Conservation (phyloP, 768 basidiomycete genomes). For the Leucosporidium creatinivorum region DNA sequence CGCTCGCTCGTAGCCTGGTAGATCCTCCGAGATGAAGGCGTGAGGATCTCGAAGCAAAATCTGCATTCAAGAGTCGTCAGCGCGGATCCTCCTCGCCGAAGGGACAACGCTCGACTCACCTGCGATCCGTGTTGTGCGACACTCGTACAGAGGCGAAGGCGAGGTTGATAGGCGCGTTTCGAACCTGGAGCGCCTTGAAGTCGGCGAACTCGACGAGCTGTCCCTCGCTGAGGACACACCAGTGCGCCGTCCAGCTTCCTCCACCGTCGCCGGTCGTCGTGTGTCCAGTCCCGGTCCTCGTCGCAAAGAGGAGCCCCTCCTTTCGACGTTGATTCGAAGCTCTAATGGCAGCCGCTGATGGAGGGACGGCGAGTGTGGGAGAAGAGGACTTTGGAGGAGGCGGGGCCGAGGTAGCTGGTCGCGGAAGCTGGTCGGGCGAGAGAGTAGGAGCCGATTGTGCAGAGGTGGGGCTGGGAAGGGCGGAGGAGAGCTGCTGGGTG, state of each 20-base stretch:
- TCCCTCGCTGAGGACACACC: slow-evolving; percentile 30
- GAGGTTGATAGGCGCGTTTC: slow-evolving; percentile 32
- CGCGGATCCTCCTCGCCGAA: too few species aligned
- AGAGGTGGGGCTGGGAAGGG: neutral
- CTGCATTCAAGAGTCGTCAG: neutral
- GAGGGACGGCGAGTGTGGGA: neutral
- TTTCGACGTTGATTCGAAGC: neutral
- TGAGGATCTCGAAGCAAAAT: slow-evolving; percentile 34
- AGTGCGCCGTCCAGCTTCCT: slow-evolving; percentile 20
- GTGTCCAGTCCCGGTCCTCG: slow-evolving; percentile 21
- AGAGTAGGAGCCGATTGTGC: neutral
- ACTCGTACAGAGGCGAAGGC: slow-evolving; percentile 29
- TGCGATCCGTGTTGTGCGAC: slow-evolving; percentile 8
- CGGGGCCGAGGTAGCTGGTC: neutral
- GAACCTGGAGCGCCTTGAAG: slow-evolving; percentile 22
- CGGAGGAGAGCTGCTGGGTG: neutral
- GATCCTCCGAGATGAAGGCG: slow-evolving; percentile 23
- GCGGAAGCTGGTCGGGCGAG: neutral
- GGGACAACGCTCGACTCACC: too few species aligned
- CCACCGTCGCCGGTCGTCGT: slow-evolving; percentile 25
- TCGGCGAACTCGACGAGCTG: slow-evolving; percentile 33
- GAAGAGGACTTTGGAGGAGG: neutral
- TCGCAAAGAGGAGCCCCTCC: slow-evolving; percentile 33
- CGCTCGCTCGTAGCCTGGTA: slow-evolving; percentile 27
- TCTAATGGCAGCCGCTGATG: neutral